Evolutionary conservation across 148 eudicot species (phyloP).

Genomic region (Limonium bicolor): DNA sequence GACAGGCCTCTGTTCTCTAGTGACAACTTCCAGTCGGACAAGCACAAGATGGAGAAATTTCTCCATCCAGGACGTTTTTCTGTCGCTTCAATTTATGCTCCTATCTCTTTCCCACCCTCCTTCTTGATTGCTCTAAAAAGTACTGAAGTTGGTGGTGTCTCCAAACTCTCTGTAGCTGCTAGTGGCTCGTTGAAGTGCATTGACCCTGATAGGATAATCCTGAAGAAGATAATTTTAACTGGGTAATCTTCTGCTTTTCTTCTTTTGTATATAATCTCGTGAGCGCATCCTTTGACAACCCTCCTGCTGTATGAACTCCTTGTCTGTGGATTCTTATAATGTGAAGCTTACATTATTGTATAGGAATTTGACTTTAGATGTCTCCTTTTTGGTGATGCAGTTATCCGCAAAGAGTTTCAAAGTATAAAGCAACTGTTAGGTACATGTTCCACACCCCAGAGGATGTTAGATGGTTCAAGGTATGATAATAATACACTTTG

Average conservation of each 20-base stretch:
- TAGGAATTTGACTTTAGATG: too few species aligned
- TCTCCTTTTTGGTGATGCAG: slow-evolving; percentile 26
- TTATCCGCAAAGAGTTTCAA: slow-evolving; percentile 94
- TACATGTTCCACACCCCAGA: slow-evolving; percentile 95
- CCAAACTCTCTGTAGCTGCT: slow-evolving; percentile 57
- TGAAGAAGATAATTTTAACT: slow-evolving; percentile 75
- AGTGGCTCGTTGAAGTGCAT: slow-evolving; percentile 62
- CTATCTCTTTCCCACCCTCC: slow-evolving; percentile 75
- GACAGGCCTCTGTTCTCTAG: slow-evolving; percentile 85
- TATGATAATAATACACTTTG: slow-evolving; percentile 12
- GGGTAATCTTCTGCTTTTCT: slow-evolving; percentile 33
- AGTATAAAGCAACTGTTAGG: slow-evolving; percentile 68
- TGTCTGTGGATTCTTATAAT: background rate
- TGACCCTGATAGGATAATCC: slow-evolving; percentile 70
- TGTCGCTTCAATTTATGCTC: slow-evolving; percentile 83
- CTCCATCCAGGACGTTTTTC: slow-evolving; percentile 84
- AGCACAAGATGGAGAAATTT: slow-evolving; percentile 97
- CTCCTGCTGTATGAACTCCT: background rate
- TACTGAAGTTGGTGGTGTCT: slow-evolving; percentile 17
- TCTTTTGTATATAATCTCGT: background rate
- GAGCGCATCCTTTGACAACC: background rate
- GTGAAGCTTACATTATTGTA: background rate
- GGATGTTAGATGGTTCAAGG: slow-evolving; percentile 99
- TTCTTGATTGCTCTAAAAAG: slow-evolving; percentile 65
- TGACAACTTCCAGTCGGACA: slow-evolving; percentile 63